Evolutionary conservation across 441 rosid species (phyloP), one percentile per base, ranked within the genome.

Genomic region (Melastoma candidum): DNA sequence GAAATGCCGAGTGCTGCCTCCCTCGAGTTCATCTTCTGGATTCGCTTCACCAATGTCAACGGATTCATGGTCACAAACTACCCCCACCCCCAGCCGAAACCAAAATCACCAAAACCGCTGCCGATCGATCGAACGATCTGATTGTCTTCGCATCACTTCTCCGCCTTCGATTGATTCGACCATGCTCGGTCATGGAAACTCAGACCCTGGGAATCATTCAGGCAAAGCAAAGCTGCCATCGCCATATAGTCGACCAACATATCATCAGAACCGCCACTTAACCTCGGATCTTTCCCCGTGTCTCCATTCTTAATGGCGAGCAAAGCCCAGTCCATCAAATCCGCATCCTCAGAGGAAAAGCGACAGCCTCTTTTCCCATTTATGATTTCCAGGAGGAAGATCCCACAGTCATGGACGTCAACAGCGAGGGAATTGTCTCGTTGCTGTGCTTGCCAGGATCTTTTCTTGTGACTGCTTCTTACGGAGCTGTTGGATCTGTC

Each of bases 21-120:
- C 61, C 73, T 85, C 1, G 89, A 74, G 63, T 75, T 88, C 47
- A 88, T 77, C 60, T 68, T 78, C 70, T 87, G 95, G 12, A 81
- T 76, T 59, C 79, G 73, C 68, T 82, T 90, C 72, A 90, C 90
- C 41, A 77, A 68, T 49, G 97, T 90, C 36, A 90, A 65, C 7
- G 95, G 97, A 73, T 84, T 84, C 97, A 89, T 86, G 29, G 4
- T 27, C n/a, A n/a, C n/a, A n/a, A n/a, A n/a, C n/a, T n/a, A n/a
- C 32, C 32, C 32, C 4, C 2, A 27, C 32, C 32, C 32, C 32
- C 32, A 27, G 4, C 2, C 2, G 4, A 4, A n/a, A n/a, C n/a
- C n/a, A n/a, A n/a, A n/a, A n/a, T n/a, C n/a, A n/a, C n/a, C n/a
- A n/a, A n/a, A n/a, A n/a, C n/a, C n/a, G n/a, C n/a, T n/a, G n/a